Evolutionary conservation across 2,329 filamentous ascomycete genomes (phyloP).

Genomic region (Colletotrichum filicis): DNA sequence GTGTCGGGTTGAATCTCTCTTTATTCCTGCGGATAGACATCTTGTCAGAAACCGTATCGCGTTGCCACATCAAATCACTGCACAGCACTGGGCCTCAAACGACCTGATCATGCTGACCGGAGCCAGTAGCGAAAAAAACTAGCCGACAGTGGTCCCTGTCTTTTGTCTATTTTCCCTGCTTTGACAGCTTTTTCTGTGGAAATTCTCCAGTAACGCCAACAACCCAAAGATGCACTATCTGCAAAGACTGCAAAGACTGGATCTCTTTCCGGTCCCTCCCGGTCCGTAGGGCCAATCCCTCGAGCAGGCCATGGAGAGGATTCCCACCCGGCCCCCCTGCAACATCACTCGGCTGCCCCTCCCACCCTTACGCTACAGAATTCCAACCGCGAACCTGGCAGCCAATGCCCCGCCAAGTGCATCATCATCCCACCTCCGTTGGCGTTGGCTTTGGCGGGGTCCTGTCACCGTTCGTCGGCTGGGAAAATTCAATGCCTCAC

Average conservation of each 20-base stretch:
- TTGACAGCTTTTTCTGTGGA: slow-evolving; percentile 20
- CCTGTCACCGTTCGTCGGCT: slow-evolving; percentile 21
- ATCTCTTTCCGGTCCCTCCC: not conserved
- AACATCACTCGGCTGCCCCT: not conserved
- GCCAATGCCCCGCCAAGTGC: slow-evolving; percentile 27
- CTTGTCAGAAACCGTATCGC: not conserved
- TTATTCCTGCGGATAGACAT: not conserved
- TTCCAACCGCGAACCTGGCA: slow-evolving; percentile 14
- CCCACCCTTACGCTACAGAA: not conserved
- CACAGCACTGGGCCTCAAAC: not conserved
- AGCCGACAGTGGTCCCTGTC: not conserved
- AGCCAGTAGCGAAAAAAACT: not conserved
- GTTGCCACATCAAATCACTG: not conserved
- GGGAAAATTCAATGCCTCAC: slow-evolving; percentile 25
- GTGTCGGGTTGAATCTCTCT: not conserved
- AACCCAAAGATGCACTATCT: not conserved
- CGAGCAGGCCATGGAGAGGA: not conserved
- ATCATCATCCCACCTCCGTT: slow-evolving; percentile 32
- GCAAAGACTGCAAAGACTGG: not conserved
- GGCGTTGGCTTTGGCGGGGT: slow-evolving; percentile 26
- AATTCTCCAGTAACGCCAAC: not conserved
- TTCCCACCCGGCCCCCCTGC: slow-evolving; percentile 1
- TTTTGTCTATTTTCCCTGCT: not conserved
- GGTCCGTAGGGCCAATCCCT: slow-evolving; percentile 7
- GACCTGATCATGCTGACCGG: no score